Evolutionary conservation across 1,284 basidiomycete genomes (phyloP).

Genomic region (Malassezia pachydermatis): DNA sequence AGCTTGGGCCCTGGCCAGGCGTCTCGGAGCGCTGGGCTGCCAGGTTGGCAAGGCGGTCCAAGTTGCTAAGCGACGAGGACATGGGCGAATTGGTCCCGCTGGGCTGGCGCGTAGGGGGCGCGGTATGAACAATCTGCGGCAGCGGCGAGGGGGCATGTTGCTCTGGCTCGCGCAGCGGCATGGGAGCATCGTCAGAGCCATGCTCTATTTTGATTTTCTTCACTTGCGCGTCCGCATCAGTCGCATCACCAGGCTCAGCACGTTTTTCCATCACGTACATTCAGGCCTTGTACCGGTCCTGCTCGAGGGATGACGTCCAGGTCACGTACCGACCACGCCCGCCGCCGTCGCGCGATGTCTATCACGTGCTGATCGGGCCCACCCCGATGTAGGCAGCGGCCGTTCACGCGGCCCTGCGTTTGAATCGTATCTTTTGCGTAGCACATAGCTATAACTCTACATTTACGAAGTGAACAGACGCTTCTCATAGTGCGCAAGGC

Average conservation of each 20-base stretch:
- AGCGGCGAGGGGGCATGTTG: neutral
- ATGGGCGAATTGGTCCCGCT: neutral
- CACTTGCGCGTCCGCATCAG: neutral
- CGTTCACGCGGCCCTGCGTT: neutral
- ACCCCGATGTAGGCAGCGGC: neutral
- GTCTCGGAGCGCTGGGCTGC: conserved; percentile 13
- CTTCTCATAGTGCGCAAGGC: conserved; percentile 57
- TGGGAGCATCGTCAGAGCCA: neutral
- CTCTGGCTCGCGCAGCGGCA: neutral
- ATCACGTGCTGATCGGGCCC: too few relatives aligned
- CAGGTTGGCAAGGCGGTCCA: conserved; percentile 15
- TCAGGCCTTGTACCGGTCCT: too few relatives aligned
- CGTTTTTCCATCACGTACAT: conserved; percentile 14
- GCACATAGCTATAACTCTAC: neutral
- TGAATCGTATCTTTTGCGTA: neutral
- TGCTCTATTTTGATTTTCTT: conserved; percentile 17
- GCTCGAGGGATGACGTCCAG: too few relatives aligned
- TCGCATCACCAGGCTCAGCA: neutral
- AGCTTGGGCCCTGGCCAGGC: neutral
- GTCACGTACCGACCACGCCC: too few relatives aligned
- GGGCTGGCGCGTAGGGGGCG: neutral
- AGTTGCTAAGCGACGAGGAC: neutral
- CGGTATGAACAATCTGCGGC: neutral
- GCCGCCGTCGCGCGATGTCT: too few relatives aligned
- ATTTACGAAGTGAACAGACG: conserved; percentile 51